Percentiles rank a stretch among this genome's conserved stretches.
phyloP scores from a whole-genome alignment of 169 alveolate species.

The Plasmodium gonderi region DNA sequence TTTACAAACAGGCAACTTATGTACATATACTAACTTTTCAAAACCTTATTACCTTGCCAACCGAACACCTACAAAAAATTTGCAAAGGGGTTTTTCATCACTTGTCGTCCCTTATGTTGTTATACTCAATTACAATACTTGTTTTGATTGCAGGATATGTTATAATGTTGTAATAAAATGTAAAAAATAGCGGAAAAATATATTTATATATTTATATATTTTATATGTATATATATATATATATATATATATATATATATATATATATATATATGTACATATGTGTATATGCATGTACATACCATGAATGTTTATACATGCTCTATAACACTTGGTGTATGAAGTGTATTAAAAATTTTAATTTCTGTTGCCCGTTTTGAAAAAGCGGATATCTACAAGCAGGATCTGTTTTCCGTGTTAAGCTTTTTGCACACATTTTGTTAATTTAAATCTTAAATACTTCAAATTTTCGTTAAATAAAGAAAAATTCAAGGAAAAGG shows the following conservation, averaged over 20 bases:
- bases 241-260: no score
- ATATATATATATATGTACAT: no score
- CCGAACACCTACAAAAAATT: not conserved
- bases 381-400: not conserved
- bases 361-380: not conserved
- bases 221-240: not conserved
- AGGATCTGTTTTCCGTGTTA: not conserved
- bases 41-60: not conserved
- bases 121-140: not conserved
- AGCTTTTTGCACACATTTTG: not conserved
- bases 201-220: not conserved
- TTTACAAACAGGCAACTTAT: not conserved
- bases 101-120: not conserved
- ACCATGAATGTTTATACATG: no score
- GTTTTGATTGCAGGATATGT: not conserved
- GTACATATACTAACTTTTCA: not conserved
- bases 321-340: no score
- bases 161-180: not conserved
- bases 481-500: not conserved
- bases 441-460: not conserved
- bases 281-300: no score
- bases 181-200: not conserved
- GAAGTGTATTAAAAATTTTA: no score
- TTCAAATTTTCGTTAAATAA: not conserved
- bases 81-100: not conserved